phyloP scores from a whole-genome alignment of 345 rosid genomes.

The Litchi chinensis region DNA sequence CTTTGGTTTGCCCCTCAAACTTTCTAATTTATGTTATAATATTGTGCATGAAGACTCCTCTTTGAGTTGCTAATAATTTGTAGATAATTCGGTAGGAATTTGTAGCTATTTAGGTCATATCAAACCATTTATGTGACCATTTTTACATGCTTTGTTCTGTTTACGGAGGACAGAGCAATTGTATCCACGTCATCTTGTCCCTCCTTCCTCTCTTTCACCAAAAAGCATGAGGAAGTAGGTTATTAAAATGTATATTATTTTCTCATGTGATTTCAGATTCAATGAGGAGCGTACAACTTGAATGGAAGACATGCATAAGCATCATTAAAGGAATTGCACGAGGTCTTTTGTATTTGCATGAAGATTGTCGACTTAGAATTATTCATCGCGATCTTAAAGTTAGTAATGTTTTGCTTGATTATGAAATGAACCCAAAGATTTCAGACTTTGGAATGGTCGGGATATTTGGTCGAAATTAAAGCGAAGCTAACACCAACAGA shows the following conservation, averaged over 20 bases:
- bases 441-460: slow-evolving; percentile 39
- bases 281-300: neutral
- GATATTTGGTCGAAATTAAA: slow-evolving; percentile 34
- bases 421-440: slow-evolving; percentile 24
- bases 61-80: no score
- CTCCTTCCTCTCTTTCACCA: no score
- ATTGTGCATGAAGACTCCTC: no score
- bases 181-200: fast-evolving
- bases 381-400: slow-evolving; percentile 34
- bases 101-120: no score
- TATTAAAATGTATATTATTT: no score
- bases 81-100: no score
- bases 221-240: no score
- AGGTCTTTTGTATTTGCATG: slow-evolving; percentile 44
- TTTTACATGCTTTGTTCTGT: no score
- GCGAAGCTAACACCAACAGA: neutral
- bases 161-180: no score
- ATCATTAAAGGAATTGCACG: slow-evolving; percentile 37
- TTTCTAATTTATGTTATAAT: neutral
- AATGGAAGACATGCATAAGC: slow-evolving; percentile 24
- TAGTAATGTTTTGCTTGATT: slow-evolving; percentile 22
- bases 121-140: no score
- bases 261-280: neutral
- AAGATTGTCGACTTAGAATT: slow-evolving; percentile 38
- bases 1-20: slow-evolving; percentile 17